Base-by-base conservation (phyloP, 768 basidiomycete genomes). In the Lentinula aciculospora region DNA sequence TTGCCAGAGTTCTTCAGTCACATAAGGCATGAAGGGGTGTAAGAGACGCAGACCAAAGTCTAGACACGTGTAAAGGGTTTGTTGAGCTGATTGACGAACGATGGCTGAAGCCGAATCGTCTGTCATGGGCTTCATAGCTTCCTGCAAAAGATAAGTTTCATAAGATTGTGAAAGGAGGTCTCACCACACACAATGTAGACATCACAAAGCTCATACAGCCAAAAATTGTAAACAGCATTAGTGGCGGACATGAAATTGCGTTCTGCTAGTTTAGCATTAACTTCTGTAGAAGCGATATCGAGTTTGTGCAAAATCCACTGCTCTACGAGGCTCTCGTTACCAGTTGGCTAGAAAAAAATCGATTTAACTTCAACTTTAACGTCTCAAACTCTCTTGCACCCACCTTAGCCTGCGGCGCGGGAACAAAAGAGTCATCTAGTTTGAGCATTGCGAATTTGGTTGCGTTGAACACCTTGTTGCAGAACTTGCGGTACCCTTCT, bases 371-470 rank as follows among this genome's bases (percentile, higher is more conserved):
- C 7, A 7, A 27, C 2, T 1, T 21, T 21, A 27, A 4, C 8
- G 13, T n/a, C n/a, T n/a, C n/a, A 39, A 15, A 2, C 21, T 25
- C 19, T 44, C 28, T 3, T 19, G 34, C 55, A 4, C 64, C 77
- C 58, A 91, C 94, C 81, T 88, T 84, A 12, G 84, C 74, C 3
- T 79, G 75, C 1, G 84, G 74, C 59, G 83, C 77, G 15, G 96
- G 94, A 29, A 88, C 83, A 64, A 97, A 98, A 40, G 77, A 71
- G 39, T 84, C 84, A 57, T 94, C 94, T 31, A 99, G 78, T 75
- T 96, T 96, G 70, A 98, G 84, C 89, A 98, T 94, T n/a, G 95
- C 96, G 65, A 99, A 98, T 72, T 95, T 95, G 48, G 94, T 98
- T 1, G 97, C 97, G 68, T 99, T 99, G 81, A 96, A 98, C 27